Evolutionary conservation across 345 rosid species (phyloP).

Genomic region (Fremontodendron californicum): DNA sequence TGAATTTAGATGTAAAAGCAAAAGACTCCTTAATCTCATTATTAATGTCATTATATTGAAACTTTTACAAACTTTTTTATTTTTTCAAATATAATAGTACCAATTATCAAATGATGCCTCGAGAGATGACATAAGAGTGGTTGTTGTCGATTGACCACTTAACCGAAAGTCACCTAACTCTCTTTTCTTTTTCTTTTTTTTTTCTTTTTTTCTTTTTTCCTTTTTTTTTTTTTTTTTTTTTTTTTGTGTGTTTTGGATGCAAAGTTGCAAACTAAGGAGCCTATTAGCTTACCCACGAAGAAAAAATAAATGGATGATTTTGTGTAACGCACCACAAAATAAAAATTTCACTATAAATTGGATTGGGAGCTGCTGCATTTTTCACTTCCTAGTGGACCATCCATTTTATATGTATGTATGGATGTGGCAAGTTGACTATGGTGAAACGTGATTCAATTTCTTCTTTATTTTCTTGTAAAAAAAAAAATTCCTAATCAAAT

Average conservation of each 20-base stretch:
- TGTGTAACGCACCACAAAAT: conserved; percentile 33
- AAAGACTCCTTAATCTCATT: neutral
- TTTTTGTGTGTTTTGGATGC: too few relatives aligned
- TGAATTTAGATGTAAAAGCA: conserved; percentile 23
- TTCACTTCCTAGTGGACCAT: conserved; percentile 21
- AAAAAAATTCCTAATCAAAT: too few relatives aligned
- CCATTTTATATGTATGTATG: conserved; percentile 19
- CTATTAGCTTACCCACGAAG: conserved; percentile 20
- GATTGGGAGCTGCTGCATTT: neutral
- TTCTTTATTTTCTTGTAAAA: neutral
- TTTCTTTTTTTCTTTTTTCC: too few relatives aligned
- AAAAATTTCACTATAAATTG: neutral
- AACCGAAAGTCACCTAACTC: conserved; percentile 5
- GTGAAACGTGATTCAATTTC: neutral
- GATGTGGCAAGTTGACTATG: neutral
- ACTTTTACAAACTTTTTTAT: neutral
- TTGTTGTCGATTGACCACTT: conserved; percentile 36
- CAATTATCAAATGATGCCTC: conserved; percentile 14
- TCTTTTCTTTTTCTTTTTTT: too few relatives aligned
- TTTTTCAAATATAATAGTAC: neutral
- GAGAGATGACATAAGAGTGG: conserved; percentile 17
- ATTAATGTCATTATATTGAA: neutral
- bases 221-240: neutral
- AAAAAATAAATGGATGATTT: conserved; percentile 25
- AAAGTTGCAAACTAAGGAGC: neutral